Conservation (phyloP, 2,329 filamentous ascomycete genomes). For the Colletotrichum somersetense region DNA sequence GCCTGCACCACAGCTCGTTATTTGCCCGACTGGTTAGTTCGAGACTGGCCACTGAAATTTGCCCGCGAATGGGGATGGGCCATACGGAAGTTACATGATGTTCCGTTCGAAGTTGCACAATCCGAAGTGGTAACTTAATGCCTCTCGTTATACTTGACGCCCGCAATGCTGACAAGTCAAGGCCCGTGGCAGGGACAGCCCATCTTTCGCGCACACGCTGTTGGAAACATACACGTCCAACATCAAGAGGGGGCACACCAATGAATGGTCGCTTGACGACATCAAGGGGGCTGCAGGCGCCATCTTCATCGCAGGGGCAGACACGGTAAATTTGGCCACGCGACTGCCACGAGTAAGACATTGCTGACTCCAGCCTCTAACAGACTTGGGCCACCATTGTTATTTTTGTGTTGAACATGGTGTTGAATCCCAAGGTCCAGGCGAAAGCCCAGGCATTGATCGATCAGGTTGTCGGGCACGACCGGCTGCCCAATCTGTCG, state of each 20-base stretch:
- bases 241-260: constrained; percentile 24
- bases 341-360: constrained; percentile 9
- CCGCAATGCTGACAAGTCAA: constrained; percentile 36
- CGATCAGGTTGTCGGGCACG: constrained; percentile 60
- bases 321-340: constrained; percentile 53
- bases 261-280: constrained; percentile 51
- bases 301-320: constrained; percentile 61
- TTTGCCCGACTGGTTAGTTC: constrained; percentile 54
- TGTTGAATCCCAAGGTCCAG: constrained; percentile 57
- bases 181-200: constrained; percentile 38
- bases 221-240: constrained; percentile 36
- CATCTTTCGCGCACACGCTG: constrained; percentile 38
- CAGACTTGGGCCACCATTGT: constrained; percentile 42
- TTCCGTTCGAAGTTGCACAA: constrained; percentile 49
- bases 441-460: constrained; percentile 59
- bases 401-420: constrained; percentile 41
- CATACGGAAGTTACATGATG: constrained; percentile 50
- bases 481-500: constrained; percentile 59
- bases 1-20: constrained; percentile 49
- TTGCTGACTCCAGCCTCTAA: constrained; percentile 52
- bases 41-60: constrained; percentile 50
- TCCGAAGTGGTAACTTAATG: constrained; percentile 45
- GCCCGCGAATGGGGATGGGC: constrained; percentile 52
- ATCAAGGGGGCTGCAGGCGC: constrained; percentile 62
- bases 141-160: constrained; percentile 29